A percentile compares a stretch with the other conserved stretches of the same genome.
Conservation (phyloP, 345 rosid genomes). For the Pelargonium nanum region DNA sequence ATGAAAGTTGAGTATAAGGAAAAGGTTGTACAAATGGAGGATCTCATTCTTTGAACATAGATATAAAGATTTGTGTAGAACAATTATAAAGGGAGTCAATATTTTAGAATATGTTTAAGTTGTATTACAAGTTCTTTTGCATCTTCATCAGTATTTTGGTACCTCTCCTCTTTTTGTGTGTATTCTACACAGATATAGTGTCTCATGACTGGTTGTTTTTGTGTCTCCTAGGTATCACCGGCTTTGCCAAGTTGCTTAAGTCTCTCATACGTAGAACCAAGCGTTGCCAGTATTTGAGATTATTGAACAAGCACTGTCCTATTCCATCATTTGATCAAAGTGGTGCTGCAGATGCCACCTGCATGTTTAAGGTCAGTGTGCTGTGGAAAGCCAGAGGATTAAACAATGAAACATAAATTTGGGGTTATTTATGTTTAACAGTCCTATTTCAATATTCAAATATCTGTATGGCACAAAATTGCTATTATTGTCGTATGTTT, state of each 20-base stretch:
- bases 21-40: neutral
- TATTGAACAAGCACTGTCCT: conserved; percentile 61
- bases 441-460: too few relatives aligned
- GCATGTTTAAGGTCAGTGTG: conserved; percentile 24
- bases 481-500: too few relatives aligned
- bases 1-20: neutral
- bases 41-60: neutral
- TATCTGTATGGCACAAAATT: too few relatives aligned
- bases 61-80: too few relatives aligned
- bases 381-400: neutral
- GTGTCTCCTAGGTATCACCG: conserved; percentile 46
- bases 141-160: neutral
- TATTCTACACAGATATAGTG: neutral
- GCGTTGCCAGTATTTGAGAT: conserved; percentile 36
- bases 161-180: neutral
- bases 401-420: neutral
- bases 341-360: conserved; percentile 11
- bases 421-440: neutral
- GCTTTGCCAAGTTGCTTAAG: conserved; percentile 41
- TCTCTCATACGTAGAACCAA: conserved; percentile 38
- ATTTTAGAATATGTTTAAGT: neutral
- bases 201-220: conserved; percentile 4
- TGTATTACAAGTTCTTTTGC: neutral
- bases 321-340: conserved; percentile 16
- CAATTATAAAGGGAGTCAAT: neutral